phyloP scores from a whole-genome alignment of 495 filamentous ascomycete species.

The Astrothelium macrocarpum region DNA sequence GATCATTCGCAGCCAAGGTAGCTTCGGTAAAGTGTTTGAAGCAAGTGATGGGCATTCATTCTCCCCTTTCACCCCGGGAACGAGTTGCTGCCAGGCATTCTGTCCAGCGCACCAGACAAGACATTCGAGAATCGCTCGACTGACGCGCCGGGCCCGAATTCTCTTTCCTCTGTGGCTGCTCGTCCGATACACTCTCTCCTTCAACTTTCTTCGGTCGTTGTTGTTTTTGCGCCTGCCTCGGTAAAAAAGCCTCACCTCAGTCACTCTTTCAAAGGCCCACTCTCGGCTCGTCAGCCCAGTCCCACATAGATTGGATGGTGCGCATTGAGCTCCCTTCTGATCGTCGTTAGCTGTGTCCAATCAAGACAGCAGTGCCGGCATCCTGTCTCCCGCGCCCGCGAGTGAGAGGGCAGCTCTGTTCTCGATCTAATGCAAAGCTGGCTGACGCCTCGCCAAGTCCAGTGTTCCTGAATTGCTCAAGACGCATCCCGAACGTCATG shows the following conservation, averaged over 20 bases:
- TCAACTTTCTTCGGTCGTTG: not conserved
- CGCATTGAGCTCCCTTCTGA: slow-evolving; percentile 1
- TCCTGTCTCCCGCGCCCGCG: not conserved
- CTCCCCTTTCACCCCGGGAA: not conserved
- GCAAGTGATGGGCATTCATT: not conserved
- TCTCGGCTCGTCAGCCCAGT: not conserved
- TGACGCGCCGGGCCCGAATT: not conserved
- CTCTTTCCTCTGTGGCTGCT: not conserved
- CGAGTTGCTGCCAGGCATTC: not conserved
- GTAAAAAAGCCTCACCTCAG: slow-evolving; percentile 4
- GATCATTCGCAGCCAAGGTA: no score
- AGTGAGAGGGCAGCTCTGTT: not conserved
- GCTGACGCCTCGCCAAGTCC: slow-evolving; percentile 5
- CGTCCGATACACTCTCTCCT: not conserved
- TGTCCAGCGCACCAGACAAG: not conserved
- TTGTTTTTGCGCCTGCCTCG: no score
- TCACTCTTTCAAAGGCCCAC: not conserved
- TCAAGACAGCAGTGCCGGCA: not conserved
- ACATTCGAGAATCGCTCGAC: not conserved
- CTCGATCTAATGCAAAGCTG: not conserved
- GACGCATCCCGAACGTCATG: slow-evolving; percentile 2
- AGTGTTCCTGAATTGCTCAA: slow-evolving; percentile 4
- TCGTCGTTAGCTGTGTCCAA: not conserved
- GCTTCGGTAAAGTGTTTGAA: no score
- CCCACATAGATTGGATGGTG: not conserved